Evolutionary conservation across 139 green algal genomes (phyloP).

Genomic region (Haematococcus lacustris): DNA sequence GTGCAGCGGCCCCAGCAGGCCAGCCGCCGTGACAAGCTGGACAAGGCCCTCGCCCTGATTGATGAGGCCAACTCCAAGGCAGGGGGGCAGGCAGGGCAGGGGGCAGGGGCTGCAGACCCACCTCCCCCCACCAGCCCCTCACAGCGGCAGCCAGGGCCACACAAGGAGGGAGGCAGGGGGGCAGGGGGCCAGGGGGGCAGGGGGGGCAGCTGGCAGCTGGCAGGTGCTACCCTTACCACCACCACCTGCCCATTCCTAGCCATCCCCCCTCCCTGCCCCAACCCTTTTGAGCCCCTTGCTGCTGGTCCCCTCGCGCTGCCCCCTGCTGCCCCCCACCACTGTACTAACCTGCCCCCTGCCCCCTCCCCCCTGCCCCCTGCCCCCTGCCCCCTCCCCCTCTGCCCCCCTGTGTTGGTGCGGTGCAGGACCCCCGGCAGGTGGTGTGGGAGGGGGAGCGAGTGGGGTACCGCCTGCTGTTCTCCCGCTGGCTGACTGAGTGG

Average conservation of each 20-base stretch:
- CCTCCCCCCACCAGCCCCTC: background rate
- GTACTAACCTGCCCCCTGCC: background rate
- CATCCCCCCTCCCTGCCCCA: background rate
- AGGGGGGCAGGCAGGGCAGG: background rate
- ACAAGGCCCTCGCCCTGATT: conserved; percentile 1
- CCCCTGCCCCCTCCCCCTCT: background rate
- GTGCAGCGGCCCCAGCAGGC: background rate
- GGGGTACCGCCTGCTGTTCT: conserved; percentile 24
- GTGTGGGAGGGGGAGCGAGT: conserved; percentile 9
- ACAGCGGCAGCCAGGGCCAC: background rate
- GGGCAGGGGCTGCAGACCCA: background rate
- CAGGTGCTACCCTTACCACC: no score
- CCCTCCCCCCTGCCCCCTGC: background rate
- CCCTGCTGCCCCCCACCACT: background rate
- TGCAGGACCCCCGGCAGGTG: conserved; percentile 9
- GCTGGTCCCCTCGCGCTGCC: background rate
- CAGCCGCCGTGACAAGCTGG: background rate
- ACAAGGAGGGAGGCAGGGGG: background rate
- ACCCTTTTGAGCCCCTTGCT: background rate
- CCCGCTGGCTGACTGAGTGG: conserved; percentile 19
- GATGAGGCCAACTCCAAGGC: conserved; percentile 3
- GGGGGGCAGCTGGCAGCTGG: no score
- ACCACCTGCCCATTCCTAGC: background rate
- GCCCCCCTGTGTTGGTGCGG: no score
- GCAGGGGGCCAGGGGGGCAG: no score